Base-by-base conservation (phyloP, 2,329 filamentous ascomycete species). In the Rachicladosporium sp. region DNA sequence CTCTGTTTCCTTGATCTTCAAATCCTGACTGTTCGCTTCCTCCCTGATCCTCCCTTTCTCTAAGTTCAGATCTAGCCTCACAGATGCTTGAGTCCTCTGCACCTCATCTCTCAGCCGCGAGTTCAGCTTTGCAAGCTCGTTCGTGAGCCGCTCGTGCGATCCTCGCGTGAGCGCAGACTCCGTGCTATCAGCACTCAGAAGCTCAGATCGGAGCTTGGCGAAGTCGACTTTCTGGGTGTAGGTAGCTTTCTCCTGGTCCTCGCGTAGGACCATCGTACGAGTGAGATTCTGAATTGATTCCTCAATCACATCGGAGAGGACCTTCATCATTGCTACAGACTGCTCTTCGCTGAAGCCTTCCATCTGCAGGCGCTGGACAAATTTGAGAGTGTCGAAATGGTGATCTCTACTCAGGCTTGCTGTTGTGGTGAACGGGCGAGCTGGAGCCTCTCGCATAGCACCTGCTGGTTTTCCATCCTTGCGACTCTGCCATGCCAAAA, bases 1-100 rank as follows among this genome's bases (percentile, higher is more conserved):
- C 68, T 98, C 91, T 9, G 91, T 96, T 73, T 98, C 91, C 69
- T 94, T 95, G 55, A 98, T 86, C 69, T 94, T 93, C 64, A 98
- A 77, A 63, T 98, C 91, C 66, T 96, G 91, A 42, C 83, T 82
- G 50, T 94, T 93, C 11, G 88, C 87, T 69, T 98, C 91, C 65
- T 98, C 91, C 46, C 91, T 72, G 50, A 96, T 98, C 46, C 91
- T 75, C 10, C 91, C 91, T 67, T 98, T 98, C 58, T 98, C 91
- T 35, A 98, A 67, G 62, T 96, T 98, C 45, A 98, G 67, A 62
- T 98, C 91, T 33, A 98, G 67, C 44, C 89, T 74, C 30, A 96
- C 88, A 46, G 82, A 89, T 4, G 89, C 89, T 65, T 96, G 89
- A 2, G 91, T 96, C 33, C 91, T 76, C 43, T 86, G 82, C 51